Evolutionary conservation across 441 rosid species (phyloP).

Genomic region (Brassica balearica): DNA sequence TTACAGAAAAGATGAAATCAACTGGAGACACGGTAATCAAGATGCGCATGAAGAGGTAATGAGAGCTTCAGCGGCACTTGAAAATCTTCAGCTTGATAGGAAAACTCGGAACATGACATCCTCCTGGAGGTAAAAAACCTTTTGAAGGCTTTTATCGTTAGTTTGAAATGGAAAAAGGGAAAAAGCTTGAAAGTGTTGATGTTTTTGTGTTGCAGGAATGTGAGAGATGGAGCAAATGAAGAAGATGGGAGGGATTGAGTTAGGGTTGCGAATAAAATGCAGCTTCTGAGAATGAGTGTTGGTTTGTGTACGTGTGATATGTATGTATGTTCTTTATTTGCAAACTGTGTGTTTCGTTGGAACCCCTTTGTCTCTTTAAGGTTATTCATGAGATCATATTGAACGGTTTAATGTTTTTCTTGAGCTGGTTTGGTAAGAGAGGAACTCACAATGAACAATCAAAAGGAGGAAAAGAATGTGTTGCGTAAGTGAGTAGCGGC

Average conservation of each 20-base stretch:
- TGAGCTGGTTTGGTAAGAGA: neutral
- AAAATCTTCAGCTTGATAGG: slow-evolving; percentile 96
- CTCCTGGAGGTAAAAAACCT: slow-evolving; percentile 80
- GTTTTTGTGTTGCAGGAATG: slow-evolving; percentile 34
- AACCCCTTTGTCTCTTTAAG: neutral
- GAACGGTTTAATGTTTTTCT: neutral
- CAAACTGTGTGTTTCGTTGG: slow-evolving; percentile 10
- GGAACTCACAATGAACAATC: slow-evolving; percentile 3
- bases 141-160: neutral
- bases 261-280: neutral
- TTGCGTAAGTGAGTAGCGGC: neutral
- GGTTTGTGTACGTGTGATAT: slow-evolving; percentile 22
- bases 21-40: slow-evolving; percentile 79
- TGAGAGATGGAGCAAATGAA: slow-evolving; percentile 42
- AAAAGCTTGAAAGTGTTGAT: slow-evolving; percentile 9
- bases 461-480: neutral
- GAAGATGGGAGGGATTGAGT: slow-evolving; percentile 38
- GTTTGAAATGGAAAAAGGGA: neutral
- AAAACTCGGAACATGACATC: slow-evolving; percentile 87
- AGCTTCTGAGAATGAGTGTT: slow-evolving; percentile 13
- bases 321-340: slow-evolving; percentile 24
- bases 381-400: neutral
- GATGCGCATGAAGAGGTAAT: slow-evolving; percentile 75
- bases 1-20: slow-evolving; percentile 82
- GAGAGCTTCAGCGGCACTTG: slow-evolving; percentile 84